phyloP scores from a whole-genome alignment of 2,329 filamentous ascomycete genomes.

The Plenodomus tracheiphilus region DNA sequence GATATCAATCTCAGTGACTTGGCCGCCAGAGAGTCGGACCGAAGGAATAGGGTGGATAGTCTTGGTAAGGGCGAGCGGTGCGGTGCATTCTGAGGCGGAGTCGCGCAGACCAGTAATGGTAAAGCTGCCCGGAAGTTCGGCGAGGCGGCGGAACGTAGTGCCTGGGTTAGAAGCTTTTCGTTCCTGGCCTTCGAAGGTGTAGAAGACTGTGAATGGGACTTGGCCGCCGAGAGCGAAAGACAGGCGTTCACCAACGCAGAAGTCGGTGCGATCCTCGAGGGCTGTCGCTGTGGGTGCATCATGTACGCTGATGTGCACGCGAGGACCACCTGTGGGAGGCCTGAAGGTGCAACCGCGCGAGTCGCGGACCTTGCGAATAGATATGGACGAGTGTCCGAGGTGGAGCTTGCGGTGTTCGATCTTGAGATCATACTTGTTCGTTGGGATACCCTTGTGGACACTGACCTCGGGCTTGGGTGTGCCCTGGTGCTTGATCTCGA shows the following conservation, averaged over 20 bases:
- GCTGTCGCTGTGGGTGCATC: slow-evolving; percentile 90
- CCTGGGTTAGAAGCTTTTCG: slow-evolving; percentile 78
- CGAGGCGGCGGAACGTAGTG: slow-evolving; percentile 89
- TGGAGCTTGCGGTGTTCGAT: slow-evolving; percentile 85
- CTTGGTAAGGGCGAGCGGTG: slow-evolving; percentile 76
- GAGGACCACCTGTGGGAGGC: slow-evolving; percentile 65
- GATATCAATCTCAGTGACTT: slow-evolving; percentile 82
- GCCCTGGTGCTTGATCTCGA: slow-evolving; percentile 91
- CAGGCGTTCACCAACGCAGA: slow-evolving; percentile 93
- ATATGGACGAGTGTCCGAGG: slow-evolving; percentile 85
- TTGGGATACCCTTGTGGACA: slow-evolving; percentile 76
- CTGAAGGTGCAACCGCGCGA: slow-evolving; percentile 82
- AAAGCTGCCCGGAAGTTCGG: slow-evolving; percentile 87
- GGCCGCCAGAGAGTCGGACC: slow-evolving; percentile 85
- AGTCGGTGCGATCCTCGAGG: slow-evolving; percentile 81
- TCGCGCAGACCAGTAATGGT: slow-evolving; percentile 85
- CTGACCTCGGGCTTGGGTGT: slow-evolving; percentile 79
- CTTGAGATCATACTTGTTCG: slow-evolving; percentile 74
- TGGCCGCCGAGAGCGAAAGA: slow-evolving; percentile 89
- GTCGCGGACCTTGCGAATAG: slow-evolving; percentile 88
- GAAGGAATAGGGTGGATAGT: slow-evolving; percentile 89
- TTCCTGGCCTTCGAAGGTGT: slow-evolving; percentile 78
- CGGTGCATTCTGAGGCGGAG: slow-evolving; percentile 84
- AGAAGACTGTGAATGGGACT: slow-evolving; percentile 89
- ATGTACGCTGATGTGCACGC: slow-evolving; percentile 88